Conservation (phyloP, 331 rosid genomes). For the Saraca asoca region DNA sequence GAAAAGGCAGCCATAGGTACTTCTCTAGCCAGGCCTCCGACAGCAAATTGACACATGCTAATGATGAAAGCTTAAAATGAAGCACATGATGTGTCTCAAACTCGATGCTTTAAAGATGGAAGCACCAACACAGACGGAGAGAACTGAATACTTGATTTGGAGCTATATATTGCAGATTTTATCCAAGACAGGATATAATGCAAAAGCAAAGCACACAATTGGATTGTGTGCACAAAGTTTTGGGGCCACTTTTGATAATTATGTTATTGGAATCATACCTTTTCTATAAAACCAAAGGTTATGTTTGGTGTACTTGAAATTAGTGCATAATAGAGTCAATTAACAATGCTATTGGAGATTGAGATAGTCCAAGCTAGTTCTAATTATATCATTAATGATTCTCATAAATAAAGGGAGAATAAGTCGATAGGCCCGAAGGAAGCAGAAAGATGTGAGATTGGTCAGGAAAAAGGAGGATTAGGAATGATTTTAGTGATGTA, state of each 20-base stretch:
- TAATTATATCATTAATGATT: constrained; percentile 35
- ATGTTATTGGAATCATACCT: constrained; percentile 29
- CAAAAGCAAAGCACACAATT: constrained; percentile 20
- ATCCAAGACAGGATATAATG: constrained; percentile 25
- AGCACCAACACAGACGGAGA: constrained; percentile 15
- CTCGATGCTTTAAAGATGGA: constrained; percentile 23
- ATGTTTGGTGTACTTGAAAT: constrained; percentile 23
- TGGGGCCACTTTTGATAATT: constrained; percentile 35
- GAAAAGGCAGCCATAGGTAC: constrained; percentile 18
- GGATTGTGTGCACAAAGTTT: constrained; percentile 22
- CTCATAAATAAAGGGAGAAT: constrained; percentile 16
- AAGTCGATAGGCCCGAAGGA: constrained; percentile 29
- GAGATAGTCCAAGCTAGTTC: constrained; percentile 32
- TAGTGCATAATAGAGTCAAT: constrained; percentile 4
- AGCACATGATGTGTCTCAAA: constrained; percentile 44
- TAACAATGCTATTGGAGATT: constrained; percentile 27
- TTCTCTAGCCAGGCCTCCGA: constrained; percentile 38
- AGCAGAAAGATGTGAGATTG: constrained; percentile 45
- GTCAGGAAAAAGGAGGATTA: constrained; percentile 39
- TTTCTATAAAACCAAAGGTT: constrained; percentile 3
- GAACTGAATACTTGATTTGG: constrained; percentile 21
- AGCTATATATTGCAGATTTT: constrained; percentile 30
- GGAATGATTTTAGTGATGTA: constrained; percentile 49
- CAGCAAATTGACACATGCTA: constrained; percentile 44
- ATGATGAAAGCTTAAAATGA: constrained; percentile 36